Evolutionary conservation across 495 filamentous ascomycete species (phyloP).

Genomic region (Lineolata rhizophorae): DNA sequence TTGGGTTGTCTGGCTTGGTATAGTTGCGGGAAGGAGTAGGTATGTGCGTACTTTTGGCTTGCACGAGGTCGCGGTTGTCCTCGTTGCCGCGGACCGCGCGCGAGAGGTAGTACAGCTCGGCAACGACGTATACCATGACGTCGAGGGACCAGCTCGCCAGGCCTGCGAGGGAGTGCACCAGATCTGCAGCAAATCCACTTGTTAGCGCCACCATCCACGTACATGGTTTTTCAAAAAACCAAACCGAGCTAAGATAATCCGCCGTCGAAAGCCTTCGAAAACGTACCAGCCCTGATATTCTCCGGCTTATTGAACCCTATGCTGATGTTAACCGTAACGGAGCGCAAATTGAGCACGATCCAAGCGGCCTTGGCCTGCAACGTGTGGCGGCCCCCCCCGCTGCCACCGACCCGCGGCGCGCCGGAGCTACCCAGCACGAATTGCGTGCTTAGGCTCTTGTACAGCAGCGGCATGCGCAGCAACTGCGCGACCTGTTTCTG

Average conservation of each 20-base stretch:
- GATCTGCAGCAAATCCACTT: slow-evolving; percentile 12
- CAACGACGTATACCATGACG: slow-evolving; percentile 44
- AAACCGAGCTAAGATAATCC: no score
- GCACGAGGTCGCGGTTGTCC: slow-evolving; percentile 20
- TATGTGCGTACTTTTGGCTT: slow-evolving; percentile 21
- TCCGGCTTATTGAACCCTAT: slow-evolving; percentile 25
- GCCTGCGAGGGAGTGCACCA: slow-evolving; percentile 31
- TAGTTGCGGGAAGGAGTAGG: slow-evolving; percentile 12
- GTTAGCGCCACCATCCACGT: slow-evolving; percentile 9
- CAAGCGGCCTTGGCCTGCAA: slow-evolving; percentile 51
- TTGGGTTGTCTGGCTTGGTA: no score
- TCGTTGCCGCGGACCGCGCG: slow-evolving; percentile 27
- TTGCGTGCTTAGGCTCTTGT: slow-evolving; percentile 46
- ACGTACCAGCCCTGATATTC: slow-evolving; percentile 3
- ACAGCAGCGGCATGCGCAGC: slow-evolving; percentile 42
- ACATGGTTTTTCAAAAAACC: slow-evolving; percentile 3
- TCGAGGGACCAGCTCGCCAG: slow-evolving; percentile 43
- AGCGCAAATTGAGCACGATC: slow-evolving; percentile 47
- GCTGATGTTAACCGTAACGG: slow-evolving; percentile 42
- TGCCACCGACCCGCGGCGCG: no score
- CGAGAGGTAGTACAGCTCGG: slow-evolving; percentile 39
- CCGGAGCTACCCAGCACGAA: slow-evolving; percentile 28
- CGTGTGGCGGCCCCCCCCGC: slow-evolving; percentile 32
- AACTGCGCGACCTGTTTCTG: slow-evolving; percentile 38
- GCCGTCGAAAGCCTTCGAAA: no score